phyloP scores from a whole-genome alignment of 179 eudicot species.

The Actinidia chinensis region DNA sequence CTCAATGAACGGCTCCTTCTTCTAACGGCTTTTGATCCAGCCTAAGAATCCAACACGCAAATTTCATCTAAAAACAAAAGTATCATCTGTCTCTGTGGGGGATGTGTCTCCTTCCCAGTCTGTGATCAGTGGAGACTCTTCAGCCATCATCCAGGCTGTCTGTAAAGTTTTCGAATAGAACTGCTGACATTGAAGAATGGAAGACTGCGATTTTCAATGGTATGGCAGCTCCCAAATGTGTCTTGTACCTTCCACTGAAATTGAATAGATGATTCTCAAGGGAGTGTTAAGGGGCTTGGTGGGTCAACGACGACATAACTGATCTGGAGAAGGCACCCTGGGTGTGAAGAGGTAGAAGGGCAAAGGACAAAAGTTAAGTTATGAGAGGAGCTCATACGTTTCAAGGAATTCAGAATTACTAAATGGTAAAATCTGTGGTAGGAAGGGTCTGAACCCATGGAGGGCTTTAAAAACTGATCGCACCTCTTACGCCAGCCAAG shows the following conservation, averaged over 20 bases:
- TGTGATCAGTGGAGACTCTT: constrained; percentile 34
- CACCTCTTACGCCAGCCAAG: constrained; percentile 77
- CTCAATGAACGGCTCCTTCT: constrained; percentile 78
- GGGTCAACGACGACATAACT: constrained; percentile 31
- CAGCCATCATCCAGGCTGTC: constrained; percentile 31
- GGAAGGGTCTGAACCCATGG: constrained; percentile 61
- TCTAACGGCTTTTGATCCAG: constrained; percentile 54
- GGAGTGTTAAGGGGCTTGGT: constrained; percentile 51
- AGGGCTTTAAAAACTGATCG: constrained; percentile 59
- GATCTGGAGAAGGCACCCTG: constrained; percentile 69
- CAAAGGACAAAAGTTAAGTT: constrained; percentile 74
- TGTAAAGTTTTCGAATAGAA: constrained; percentile 33
- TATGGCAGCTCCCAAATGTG: constrained; percentile 64
- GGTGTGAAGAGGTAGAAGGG: constrained; percentile 90
- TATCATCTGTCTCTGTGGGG: constrained; percentile 23
- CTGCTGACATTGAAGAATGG: constrained; percentile 48
- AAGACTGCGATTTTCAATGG: constrained; percentile 58
- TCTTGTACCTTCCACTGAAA: constrained; percentile 32
- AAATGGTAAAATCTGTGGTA: constrained; percentile 88
- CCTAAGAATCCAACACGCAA: constrained; percentile 25
- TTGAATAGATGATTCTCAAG: constrained; percentile 54
- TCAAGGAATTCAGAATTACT: constrained; percentile 43
- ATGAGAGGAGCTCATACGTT: constrained; percentile 52
- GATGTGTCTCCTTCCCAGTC: constrained; percentile 35
- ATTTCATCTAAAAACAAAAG: constrained; percentile 37